Percentiles rank a stretch among this genome's conserved stretches.
phyloP scores from a whole-genome alignment of 345 rosid species.

The Zanthoxylum bungeanum region DNA sequence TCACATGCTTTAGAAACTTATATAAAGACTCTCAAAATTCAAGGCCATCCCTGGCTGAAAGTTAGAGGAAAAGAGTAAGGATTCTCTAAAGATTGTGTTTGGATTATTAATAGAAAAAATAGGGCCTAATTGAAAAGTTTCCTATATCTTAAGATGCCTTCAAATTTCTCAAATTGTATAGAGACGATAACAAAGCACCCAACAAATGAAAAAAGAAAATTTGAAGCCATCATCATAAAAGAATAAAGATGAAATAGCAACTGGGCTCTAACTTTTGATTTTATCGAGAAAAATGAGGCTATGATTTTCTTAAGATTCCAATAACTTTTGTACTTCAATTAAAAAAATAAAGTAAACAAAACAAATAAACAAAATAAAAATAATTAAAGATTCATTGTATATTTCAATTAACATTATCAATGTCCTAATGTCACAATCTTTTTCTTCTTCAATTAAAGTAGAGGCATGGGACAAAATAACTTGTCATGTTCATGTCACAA shows the following conservation, averaged over 20 bases:
- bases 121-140: not conserved
- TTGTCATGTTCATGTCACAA: slow-evolving; percentile 14
- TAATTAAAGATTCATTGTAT: not conserved
- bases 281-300: not conserved
- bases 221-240: not conserved
- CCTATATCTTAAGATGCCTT: not conserved
- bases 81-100: slow-evolving; percentile 2
- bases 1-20: no score
- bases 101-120: not conserved
- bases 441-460: not conserved
- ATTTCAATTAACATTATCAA: not conserved
- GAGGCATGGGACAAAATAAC: slow-evolving; percentile 6
- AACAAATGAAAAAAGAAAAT: not conserved
- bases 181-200: not conserved
- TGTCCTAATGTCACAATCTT: slow-evolving; percentile 6
- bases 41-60: no score
- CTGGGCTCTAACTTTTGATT: not conserved
- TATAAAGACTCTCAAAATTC: no score
- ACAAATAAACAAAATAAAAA: slow-evolving; percentile 5
- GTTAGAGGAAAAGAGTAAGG: not conserved
- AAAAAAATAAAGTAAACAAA: not conserved
- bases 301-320: slow-evolving; percentile 26
- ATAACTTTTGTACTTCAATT: slow-evolving; percentile 5
- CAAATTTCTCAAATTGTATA: not conserved
- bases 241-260: not conserved